These are phyloP conservation scores for Talaromyces pinophilus DNA, from an alignment of 2,329 filamentous ascomycete species.

Conservation along the genomic window DNA sequence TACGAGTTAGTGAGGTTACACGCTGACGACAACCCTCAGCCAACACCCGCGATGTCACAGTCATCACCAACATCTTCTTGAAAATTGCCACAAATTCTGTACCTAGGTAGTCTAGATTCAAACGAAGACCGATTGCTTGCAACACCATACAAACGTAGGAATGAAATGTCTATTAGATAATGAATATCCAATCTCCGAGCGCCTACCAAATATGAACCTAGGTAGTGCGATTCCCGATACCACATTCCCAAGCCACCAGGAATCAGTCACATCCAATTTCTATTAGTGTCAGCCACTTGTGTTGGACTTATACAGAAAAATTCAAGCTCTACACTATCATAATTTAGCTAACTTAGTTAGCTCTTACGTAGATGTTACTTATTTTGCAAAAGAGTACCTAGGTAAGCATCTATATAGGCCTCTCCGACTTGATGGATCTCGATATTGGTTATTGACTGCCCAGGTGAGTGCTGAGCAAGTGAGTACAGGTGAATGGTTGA, in stretches of 20 bases:
- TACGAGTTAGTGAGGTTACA: background rate
- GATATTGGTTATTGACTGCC: background rate
- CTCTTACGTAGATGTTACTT: background rate
- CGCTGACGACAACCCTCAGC: background rate
- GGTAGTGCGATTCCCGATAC: background rate
- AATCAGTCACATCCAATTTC: background rate
- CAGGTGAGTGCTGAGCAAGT: too few species aligned
- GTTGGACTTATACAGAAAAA: background rate
- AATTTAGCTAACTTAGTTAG: background rate
- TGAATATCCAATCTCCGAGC: background rate
- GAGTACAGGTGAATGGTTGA: background rate
- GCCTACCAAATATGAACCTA: too few species aligned
- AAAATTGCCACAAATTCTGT: background rate
- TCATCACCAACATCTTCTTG: background rate
- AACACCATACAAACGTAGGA: background rate
- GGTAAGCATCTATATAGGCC: too few species aligned
- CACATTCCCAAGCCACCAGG: background rate
- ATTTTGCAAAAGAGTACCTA: too few species aligned
- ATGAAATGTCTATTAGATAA: background rate
- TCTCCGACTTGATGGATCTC: too few species aligned
- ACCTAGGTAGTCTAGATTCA: background rate
- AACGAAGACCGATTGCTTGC: background rate
- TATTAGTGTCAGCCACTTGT: background rate
- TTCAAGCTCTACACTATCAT: too few species aligned
- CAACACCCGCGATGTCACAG: constrained; percentile 1